phyloP scores from a whole-genome alignment of 768 basidiomycete genomes.

The Termitomyces sp. region DNA sequence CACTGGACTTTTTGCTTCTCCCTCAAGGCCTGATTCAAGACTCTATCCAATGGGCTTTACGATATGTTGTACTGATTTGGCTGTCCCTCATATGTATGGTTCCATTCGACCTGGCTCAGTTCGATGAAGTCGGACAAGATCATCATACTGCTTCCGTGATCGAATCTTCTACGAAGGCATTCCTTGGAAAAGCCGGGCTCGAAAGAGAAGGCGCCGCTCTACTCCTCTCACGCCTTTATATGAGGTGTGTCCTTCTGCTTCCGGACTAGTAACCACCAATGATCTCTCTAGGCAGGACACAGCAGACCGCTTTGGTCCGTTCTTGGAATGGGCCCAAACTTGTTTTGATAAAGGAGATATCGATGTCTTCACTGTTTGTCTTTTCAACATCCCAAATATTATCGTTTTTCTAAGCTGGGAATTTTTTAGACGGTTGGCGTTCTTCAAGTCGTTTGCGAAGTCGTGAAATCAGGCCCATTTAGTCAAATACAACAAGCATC shows the following conservation, averaged over 20 bases:
- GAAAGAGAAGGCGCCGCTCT: constrained; percentile 83
- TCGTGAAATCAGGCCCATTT: constrained; percentile 59
- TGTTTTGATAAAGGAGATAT: constrained; percentile 29
- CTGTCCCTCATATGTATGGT: constrained; percentile 92
- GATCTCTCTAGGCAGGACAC: constrained; percentile 54
- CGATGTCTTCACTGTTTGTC: constrained; percentile 50
- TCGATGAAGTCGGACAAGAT: constrained; percentile 58
- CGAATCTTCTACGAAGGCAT: constrained; percentile 53
- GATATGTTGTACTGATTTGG: constrained; percentile 87
- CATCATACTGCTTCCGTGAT: constrained; percentile 55
- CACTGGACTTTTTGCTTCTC: constrained; percentile 58
- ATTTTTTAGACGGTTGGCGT: constrained; percentile 57
- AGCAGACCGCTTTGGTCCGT: constrained; percentile 41
- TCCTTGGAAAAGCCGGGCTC: constrained; percentile 68
- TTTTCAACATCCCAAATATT: constrained; percentile 1
- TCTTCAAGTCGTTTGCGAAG: constrained; percentile 67
- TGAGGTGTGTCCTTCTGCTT: constrained; percentile 48
- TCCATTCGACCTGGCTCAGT: constrained; percentile 87
- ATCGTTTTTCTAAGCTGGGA: neutral
- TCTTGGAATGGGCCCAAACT: constrained; percentile 46
- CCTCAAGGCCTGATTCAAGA: constrained; percentile 39
- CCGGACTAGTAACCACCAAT: neutral
- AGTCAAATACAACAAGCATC: constrained; percentile 46
- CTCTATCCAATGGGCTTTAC: constrained; percentile 67
- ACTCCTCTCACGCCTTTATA: constrained; percentile 78